Conservation (phyloP, 495 filamentous ascomycete genomes). For the Astrothelium subdiscretum region DNA sequence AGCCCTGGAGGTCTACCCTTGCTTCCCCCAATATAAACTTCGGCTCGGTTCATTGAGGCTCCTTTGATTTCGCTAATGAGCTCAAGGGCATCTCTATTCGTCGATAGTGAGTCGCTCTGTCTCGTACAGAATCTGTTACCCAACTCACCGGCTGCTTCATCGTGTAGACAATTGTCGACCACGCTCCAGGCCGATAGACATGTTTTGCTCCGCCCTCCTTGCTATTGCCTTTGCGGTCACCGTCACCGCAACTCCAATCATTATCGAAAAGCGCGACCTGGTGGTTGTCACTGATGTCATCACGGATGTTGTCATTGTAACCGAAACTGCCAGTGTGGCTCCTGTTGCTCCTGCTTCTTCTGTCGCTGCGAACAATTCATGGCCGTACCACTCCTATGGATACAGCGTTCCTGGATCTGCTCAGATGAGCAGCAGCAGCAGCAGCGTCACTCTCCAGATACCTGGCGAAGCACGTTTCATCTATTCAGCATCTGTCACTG, state of each 20-base stretch:
- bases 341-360: background rate
- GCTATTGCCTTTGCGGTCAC: background rate
- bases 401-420: background rate
- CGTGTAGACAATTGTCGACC: background rate
- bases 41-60: background rate
- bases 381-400: background rate
- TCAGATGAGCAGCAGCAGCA: background rate
- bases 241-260: background rate
- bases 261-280: constrained; percentile 35
- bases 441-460: background rate
- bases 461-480: background rate
- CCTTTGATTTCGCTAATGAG: background rate
- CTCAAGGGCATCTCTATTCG: background rate
- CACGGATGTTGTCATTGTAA: constrained; percentile 48
- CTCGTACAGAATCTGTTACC: background rate
- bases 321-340: constrained; percentile 17
- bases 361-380: background rate
- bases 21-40: background rate
- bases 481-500: background rate
- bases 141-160: background rate
- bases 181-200: background rate
- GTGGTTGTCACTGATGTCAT: constrained; percentile 44
- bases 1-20: background rate
- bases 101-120: background rate
- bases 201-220: background rate